Percentiles rank a stretch among this genome's conserved stretches.
Evolutionary conservation across 2,329 filamentous ascomycete species (phyloP).

Genomic region (Tolypocladium endophyticum): DNA sequence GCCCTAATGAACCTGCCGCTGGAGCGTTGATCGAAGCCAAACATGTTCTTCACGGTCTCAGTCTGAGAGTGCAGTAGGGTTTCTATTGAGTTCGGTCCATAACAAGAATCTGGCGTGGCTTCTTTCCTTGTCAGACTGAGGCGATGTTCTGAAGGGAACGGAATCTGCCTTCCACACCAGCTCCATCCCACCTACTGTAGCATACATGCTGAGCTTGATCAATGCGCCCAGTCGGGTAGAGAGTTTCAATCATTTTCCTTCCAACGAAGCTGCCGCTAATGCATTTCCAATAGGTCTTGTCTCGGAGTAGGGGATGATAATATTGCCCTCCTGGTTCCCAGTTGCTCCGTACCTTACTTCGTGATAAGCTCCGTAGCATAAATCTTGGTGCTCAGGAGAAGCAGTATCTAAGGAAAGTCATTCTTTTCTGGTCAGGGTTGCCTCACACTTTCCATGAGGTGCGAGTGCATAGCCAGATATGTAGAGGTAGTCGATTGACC

Average conservation of each 20-base stretch:
- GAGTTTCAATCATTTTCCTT: constrained; percentile 14
- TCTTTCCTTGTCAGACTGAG: constrained; percentile 16
- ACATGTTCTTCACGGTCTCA: constrained; percentile 25
- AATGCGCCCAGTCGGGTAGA: constrained; percentile 22
- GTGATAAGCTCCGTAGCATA: no score
- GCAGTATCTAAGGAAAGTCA: no score
- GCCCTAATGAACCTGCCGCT: constrained; percentile 20
- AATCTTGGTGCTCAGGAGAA: no score
- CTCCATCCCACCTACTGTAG: constrained; percentile 11
- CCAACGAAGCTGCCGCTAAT: neutral
- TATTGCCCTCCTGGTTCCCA: no score
- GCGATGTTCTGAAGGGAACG: constrained; percentile 9
- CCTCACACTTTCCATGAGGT: no score
- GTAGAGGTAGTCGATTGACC: no score
- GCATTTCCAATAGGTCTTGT: no score
- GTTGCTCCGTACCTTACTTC: no score
- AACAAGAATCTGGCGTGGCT: constrained; percentile 18
- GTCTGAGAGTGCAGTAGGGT: constrained; percentile 18
- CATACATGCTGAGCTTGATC: constrained; percentile 21
- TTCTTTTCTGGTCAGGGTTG: no score
- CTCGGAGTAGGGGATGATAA: no score
- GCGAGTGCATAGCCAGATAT: no score
- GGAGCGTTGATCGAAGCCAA: constrained; percentile 22
- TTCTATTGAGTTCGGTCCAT: constrained; percentile 20
- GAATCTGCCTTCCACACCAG: neutral